Base-by-base conservation (phyloP, 768 basidiomycete genomes). In the Royoungia palumana region DNA sequence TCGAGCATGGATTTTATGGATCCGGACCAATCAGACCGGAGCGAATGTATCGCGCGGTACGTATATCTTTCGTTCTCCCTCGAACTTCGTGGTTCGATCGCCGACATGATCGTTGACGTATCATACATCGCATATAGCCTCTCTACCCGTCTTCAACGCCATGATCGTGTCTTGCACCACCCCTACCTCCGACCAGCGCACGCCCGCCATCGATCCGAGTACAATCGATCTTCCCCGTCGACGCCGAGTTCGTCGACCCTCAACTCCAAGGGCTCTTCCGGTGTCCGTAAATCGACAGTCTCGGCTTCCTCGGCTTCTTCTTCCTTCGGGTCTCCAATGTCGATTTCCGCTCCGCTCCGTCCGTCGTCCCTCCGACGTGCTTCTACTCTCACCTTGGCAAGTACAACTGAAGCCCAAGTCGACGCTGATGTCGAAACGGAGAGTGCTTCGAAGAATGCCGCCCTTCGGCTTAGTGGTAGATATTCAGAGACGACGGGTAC, bases 1-100 rank as follows among this genome's bases (percentile, higher is more conserved):
- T 88, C 87, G 20, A 89, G 87, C 64, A 91, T 91, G 89, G 89
- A 92, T 61, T 90, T 89, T 55, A 80, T 92, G 68, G 79, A 77
- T 50, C 66, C 65, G 11, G 66, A 75, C 25, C 74, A 75, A 44
- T 72, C 70, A 35, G 61, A 69, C 41, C 53, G 46, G 41, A 79
- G 74, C 47, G 75, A 81, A 44, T 72, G 72, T 44, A 81, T 89
- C 61, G 73, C 76, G 47, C 77, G 80, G 88, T 89, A 67, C 46
- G 80, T 74, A n/a, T 32, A 44, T 51, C 12, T 32, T 39, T 48
- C 30, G 22, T 17, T 51, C 49, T 47, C 43, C 25, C 44, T 14
- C 16, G 34, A 3, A 25, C 46, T 50, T 51, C 40, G 27, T 30
- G 20, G 10, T 39, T 30, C 30, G 27, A 52, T 50, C 44, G 25